Conservation (phyloP, 164 flowering plant species). For the Nymphaea thermarum region DNA sequence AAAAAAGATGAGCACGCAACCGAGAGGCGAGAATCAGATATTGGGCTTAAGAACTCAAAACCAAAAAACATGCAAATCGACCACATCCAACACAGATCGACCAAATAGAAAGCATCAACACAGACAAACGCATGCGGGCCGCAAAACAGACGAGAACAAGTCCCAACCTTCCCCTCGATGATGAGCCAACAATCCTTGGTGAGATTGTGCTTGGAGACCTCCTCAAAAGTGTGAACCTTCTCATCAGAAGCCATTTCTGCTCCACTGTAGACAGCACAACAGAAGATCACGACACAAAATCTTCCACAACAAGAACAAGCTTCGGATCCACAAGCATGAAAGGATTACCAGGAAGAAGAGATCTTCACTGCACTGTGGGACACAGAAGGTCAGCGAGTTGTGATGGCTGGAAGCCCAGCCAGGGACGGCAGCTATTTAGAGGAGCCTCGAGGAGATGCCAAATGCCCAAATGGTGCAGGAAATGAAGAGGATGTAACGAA, state of each 20-base stretch:
- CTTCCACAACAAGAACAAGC: background rate
- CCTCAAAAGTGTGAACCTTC: conserved; percentile 39
- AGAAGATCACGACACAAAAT: background rate
- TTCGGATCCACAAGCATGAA: background rate
- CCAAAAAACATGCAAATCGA: background rate
- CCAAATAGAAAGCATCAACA: background rate
- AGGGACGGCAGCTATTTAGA: too few species aligned
- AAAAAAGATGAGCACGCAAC: background rate
- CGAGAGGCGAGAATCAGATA: background rate
- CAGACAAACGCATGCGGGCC: background rate
- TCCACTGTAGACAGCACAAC: background rate
- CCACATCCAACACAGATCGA: background rate
- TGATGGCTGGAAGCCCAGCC: too few species aligned
- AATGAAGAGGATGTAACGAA: too few species aligned
- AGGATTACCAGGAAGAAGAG: background rate
- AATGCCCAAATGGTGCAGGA: too few species aligned
- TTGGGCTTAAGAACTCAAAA: background rate
- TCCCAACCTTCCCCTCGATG: conserved; percentile 60
- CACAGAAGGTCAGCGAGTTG: too few species aligned
- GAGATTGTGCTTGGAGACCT: conserved; percentile 54
- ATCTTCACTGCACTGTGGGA: background rate
- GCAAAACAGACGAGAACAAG: conserved; percentile 6
- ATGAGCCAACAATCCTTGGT: conserved; percentile 83
- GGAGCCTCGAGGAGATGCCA: too few species aligned
- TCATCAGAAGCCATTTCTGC: conserved; percentile 42